Conservation (phyloP, 2,329 filamentous ascomycete species). For the Pseudogymnoascus sp. region DNA sequence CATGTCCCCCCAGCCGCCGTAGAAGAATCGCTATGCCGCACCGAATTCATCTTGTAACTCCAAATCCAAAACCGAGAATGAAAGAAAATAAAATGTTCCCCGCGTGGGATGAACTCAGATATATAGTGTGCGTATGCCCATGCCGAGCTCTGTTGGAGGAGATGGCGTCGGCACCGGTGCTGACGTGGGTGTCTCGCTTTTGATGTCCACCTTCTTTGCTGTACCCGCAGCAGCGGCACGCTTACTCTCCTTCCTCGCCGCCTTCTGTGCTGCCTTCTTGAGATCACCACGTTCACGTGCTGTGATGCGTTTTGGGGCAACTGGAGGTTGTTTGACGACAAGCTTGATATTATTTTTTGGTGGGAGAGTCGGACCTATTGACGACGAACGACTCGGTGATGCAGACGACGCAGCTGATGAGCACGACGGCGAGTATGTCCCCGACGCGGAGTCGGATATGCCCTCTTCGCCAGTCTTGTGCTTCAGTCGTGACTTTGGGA, state of each 20-base stretch:
- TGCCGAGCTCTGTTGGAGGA: neutral
- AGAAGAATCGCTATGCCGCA: neutral
- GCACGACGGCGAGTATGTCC: neutral
- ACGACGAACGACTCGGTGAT: neutral
- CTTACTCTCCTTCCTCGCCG: slow-evolving; percentile 16
- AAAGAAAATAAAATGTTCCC: neutral
- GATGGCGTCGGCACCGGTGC: neutral
- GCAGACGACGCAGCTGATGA: neutral
- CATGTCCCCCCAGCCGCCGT: neutral
- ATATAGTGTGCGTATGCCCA: slow-evolving; percentile 10
- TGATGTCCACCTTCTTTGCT: neutral
- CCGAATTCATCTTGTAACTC: neutral
- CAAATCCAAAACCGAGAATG: slow-evolving; percentile 3
- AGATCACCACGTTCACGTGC: slow-evolving; percentile 16
- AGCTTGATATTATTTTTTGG: slow-evolving; percentile 7
- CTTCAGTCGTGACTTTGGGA: neutral
- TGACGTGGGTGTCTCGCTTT: neutral
- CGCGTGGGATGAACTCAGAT: slow-evolving; percentile 5
- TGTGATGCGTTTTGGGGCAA: slow-evolving; percentile 10
- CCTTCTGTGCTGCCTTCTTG: slow-evolving; percentile 20
- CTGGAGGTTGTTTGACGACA: neutral
- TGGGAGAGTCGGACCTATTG: neutral
- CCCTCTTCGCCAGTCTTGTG: neutral
- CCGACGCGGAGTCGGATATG: neutral
- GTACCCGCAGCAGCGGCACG: neutral